Percentiles rank a stretch among this genome's conserved stretches.
These are phyloP conservation scores for Roridomyces roridus DNA, from an alignment of 768 basidiomycete species.

Conservation along the genomic window DNA sequence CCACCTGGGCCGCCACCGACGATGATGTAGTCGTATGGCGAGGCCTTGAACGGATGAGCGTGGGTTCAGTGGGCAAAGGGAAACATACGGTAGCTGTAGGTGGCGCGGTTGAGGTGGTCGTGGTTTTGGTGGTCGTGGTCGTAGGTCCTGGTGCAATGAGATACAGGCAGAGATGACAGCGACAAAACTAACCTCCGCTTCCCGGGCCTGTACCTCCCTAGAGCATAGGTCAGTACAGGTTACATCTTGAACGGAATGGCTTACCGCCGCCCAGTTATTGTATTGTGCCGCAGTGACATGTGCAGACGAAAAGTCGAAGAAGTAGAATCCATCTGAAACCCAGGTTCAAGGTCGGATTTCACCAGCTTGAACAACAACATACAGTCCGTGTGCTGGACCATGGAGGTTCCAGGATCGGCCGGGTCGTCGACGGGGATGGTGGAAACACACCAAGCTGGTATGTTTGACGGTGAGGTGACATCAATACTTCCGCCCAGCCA, in stretches of 20 bases:
- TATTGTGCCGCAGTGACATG: slow-evolving; percentile 55
- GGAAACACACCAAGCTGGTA: slow-evolving; percentile 57
- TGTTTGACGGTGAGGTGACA: slow-evolving; percentile 15
- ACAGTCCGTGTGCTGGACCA: slow-evolving; percentile 68
- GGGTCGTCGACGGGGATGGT: slow-evolving; percentile 52
- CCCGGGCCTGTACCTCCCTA: slow-evolving; percentile 41
- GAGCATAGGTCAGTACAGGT: too few relatives aligned
- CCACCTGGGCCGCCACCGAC: slow-evolving; percentile 68
- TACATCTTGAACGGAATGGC: too few relatives aligned
- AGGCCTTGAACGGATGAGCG: slow-evolving; percentile 35
- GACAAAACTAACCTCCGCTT: slow-evolving; percentile 37
- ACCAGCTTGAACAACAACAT: slow-evolving; percentile 21
- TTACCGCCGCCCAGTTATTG: slow-evolving; percentile 46
- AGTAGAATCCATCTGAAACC: slow-evolving; percentile 62
- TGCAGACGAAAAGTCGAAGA: slow-evolving; percentile 52
- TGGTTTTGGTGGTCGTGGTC: slow-evolving; percentile 36
- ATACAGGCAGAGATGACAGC: not conserved
- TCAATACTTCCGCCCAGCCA: slow-evolving; percentile 47
- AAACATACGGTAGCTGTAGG: slow-evolving; percentile 36
- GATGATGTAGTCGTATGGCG: slow-evolving; percentile 59
- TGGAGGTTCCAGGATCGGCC: slow-evolving; percentile 54
- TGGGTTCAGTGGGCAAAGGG: slow-evolving; percentile 5
- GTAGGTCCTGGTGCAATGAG: slow-evolving; percentile 31
- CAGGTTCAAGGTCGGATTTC: not conserved
- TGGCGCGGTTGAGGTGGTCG: slow-evolving; percentile 42